Conservation (phyloP, 768 basidiomycete species). For the Tylopilus plumbeoviolaceoides region DNA sequence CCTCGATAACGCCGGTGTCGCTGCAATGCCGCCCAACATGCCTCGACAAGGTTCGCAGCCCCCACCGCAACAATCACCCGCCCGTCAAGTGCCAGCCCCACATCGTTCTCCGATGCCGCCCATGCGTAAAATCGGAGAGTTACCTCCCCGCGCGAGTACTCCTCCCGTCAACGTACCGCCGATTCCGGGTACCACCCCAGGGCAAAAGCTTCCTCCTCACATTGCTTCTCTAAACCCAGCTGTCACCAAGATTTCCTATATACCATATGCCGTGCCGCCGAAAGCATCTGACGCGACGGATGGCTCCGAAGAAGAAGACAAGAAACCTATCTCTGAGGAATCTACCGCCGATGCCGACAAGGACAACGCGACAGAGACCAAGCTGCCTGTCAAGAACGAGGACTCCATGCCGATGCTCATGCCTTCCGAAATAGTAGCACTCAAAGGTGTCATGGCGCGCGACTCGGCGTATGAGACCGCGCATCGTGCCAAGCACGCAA, state of each 20-base stretch:
- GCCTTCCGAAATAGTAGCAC: conserved; percentile 29
- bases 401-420: conserved; percentile 27
- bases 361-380: conserved; percentile 15
- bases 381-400: conserved; percentile 14
- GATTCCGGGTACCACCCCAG: conserved; percentile 26
- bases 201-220: conserved; percentile 32
- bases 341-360: conserved; percentile 15
- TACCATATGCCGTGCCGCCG: conserved; percentile 20
- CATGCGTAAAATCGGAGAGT: conserved; percentile 21
- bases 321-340: conserved; percentile 14
- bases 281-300: conserved; percentile 22
- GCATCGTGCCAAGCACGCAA: conserved; percentile 46
- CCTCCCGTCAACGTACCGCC: conserved; percentile 19
- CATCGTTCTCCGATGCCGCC: conserved; percentile 22
- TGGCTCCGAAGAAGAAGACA: conserved; percentile 19
- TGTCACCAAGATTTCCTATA: conserved; percentile 29
- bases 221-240: conserved; percentile 31
- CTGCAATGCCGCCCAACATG: conserved; percentile 8
- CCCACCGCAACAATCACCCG: conserved; percentile 27
- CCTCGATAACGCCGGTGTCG: conserved; percentile 14
- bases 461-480: conserved; percentile 46
- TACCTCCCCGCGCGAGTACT: conserved; percentile 6
- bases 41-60: conserved; percentile 25
- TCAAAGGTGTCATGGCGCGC: conserved; percentile 35
- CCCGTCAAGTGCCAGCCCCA: conserved; percentile 13